phyloP scores from a whole-genome alignment of 371 early-diverging fungal species.

The Mucor indicus region DNA sequence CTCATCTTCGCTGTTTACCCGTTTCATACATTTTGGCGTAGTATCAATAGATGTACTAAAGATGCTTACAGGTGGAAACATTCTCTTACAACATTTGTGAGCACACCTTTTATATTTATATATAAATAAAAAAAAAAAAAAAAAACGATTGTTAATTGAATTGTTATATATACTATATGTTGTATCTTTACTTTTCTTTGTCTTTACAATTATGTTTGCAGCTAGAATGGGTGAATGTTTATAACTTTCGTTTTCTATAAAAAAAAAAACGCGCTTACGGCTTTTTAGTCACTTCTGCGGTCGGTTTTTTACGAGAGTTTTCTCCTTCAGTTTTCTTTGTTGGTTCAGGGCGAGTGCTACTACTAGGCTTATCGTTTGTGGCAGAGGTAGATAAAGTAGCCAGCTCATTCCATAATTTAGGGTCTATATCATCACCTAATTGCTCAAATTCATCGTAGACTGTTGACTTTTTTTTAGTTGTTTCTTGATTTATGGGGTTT shows the following conservation, averaged over 20 bases:
- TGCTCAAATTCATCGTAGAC: neutral
- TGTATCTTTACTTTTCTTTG: conserved; percentile 36
- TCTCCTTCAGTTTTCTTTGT: neutral
- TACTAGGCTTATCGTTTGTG: neutral
- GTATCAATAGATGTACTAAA: neutral
- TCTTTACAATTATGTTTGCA: conserved; percentile 39
- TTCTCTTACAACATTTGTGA: conserved; percentile 16
- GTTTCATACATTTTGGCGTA: neutral
- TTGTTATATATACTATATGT: too few species aligned
- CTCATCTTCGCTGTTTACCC: neutral
- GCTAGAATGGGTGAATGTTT: conserved; percentile 17
- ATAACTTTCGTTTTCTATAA: too few species aligned
- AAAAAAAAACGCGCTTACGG: neutral
- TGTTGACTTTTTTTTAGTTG: too few species aligned
- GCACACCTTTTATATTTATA: conserved; percentile 8
- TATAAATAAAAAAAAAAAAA: neutral
- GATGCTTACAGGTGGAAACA: neutral
- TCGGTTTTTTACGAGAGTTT: neutral
- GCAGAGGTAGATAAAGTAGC: neutral
- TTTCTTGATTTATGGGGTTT: neutral
- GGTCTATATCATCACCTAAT: neutral
- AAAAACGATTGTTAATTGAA: too few species aligned
- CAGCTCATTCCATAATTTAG: neutral
- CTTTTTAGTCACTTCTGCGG: neutral
- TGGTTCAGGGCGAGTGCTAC: neutral